A percentile compares a stretch with the other conserved stretches of the same genome.
These are phyloP conservation scores for Pseudonitzschia pungens DNA, from an alignment of 108 stramenopile genomes.

Conservation along the genomic window DNA sequence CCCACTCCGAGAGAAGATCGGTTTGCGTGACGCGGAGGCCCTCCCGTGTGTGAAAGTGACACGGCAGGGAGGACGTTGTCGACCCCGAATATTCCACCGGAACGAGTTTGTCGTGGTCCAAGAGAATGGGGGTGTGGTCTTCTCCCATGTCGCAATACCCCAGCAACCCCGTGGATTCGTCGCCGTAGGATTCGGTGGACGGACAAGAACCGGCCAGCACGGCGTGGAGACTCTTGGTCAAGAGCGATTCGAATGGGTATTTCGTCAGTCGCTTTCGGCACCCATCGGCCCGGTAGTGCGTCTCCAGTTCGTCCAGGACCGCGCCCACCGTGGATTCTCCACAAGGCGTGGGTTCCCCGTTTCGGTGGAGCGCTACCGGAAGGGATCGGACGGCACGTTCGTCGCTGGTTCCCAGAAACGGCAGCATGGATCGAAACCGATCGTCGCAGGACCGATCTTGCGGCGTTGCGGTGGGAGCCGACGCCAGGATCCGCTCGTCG, in stretches of 20 bases:
- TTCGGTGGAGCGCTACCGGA: conserved; percentile 9
- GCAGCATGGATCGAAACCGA: conserved; percentile 5
- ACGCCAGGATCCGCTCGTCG: neutral
- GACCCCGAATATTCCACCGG: conserved; percentile 12
- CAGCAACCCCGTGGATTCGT: conserved; percentile 32
- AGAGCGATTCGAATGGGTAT: conserved; percentile 65
- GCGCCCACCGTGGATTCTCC: neutral
- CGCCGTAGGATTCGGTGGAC: conserved; percentile 29
- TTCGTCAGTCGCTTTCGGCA: conserved; percentile 43
- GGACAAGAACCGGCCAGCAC: conserved; percentile 25
- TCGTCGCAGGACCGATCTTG: neutral
- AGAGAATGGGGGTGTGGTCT: conserved; percentile 64
- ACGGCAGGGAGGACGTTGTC: conserved; percentile 42
- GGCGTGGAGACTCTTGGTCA: conserved; percentile 48
- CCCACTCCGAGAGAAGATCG: conserved; percentile 37
- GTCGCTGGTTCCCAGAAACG: neutral
- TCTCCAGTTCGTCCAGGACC: neutral
- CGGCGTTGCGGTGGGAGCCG: neutral
- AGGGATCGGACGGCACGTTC: neutral
- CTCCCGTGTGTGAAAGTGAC: conserved; percentile 81
- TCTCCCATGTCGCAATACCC: conserved; percentile 73
- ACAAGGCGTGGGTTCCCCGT: conserved; percentile 9
- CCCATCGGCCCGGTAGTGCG: neutral
- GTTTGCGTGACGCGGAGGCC: conserved; percentile 64
- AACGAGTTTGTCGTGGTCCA: conserved; percentile 67